Conservation (phyloP, 306 rosid genomes). For the Amphicarpaea edgeworthii region DNA sequence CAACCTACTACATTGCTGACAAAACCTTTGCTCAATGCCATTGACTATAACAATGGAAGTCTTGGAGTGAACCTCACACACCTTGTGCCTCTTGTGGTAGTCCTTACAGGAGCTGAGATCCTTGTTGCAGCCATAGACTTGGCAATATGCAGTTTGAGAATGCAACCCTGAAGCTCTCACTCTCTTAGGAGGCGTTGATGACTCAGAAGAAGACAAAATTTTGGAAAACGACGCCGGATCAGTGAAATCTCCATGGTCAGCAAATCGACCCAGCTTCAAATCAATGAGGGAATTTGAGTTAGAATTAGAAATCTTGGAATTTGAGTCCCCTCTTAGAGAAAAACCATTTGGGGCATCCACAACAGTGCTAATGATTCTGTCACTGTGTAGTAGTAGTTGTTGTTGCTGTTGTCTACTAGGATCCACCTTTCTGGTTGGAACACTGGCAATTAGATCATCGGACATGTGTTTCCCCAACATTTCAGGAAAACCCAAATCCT, state of each 20-base stretch:
- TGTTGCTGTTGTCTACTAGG: background rate
- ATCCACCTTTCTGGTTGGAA: constrained; percentile 45
- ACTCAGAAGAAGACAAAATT: constrained; percentile 71
- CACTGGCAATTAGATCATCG: constrained; percentile 51
- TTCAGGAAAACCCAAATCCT: constrained; percentile 64
- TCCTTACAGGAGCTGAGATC: constrained; percentile 85
- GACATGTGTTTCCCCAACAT: constrained; percentile 63
- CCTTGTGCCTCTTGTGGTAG: constrained; percentile 93
- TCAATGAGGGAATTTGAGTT: constrained; percentile 79
- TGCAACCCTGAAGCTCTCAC: constrained; percentile 56
- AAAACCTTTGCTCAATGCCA: constrained; percentile 87
- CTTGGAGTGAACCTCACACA: constrained; percentile 91
- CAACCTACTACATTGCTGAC: constrained; percentile 98
- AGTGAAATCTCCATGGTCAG: constrained; percentile 57
- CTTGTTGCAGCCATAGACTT: constrained; percentile 89
- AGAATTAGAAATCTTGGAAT: constrained; percentile 68
- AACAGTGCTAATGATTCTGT: constrained; percentile 44
- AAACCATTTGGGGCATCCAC: constrained; percentile 49
- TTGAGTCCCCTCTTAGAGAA: constrained; percentile 58
- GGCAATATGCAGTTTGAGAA: constrained; percentile 69
- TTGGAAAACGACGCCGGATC: constrained; percentile 53
- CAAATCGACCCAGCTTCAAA: constrained; percentile 79
- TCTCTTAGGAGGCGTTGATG: constrained; percentile 72
- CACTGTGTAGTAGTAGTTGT: no score
- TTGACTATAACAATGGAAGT: constrained; percentile 81